These are phyloP conservation scores for Penicillium sp. DNA, from an alignment of 2,329 filamentous ascomycete genomes.

Conservation along the genomic window DNA sequence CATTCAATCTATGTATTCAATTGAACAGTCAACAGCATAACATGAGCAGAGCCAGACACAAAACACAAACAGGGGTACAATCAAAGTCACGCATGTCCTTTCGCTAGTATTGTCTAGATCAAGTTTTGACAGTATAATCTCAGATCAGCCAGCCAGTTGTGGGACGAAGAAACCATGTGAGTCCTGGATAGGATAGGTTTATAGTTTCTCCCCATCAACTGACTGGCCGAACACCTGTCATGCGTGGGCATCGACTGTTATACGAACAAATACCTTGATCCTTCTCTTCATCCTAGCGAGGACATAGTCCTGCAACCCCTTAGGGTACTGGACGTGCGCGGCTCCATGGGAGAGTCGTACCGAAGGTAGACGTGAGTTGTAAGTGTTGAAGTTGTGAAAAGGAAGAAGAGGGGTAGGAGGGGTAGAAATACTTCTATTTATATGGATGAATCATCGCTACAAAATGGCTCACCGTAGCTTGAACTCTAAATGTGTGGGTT, in stretches of 20 bases:
- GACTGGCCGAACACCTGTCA: constrained; percentile 44
- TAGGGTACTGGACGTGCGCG: constrained; percentile 22
- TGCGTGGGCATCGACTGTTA: constrained; percentile 41
- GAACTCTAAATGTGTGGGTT: constrained; percentile 9
- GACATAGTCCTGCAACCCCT: constrained; percentile 11
- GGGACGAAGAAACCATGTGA: constrained; percentile 2
- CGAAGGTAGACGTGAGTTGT: constrained; percentile 15
- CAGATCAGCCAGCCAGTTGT: constrained; percentile 52
- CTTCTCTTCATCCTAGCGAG: constrained; percentile 31
- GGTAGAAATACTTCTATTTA: constrained; percentile 18
- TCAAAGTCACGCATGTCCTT: constrained; percentile 76
- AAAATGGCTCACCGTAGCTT: constrained; percentile 14
- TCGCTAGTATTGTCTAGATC: constrained; percentile 85
- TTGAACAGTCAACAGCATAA: constrained; percentile 2
- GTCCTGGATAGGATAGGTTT: neutral
- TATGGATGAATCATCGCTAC: neutral
- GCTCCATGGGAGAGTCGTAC: constrained; percentile 35
- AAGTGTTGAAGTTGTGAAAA: neutral
- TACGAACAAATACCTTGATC: constrained; percentile 47
- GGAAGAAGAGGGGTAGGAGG: constrained; percentile 10
- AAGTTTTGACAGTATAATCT: constrained; percentile 80
- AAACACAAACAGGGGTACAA: constrained; percentile 34
- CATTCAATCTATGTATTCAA: constrained; percentile 1
- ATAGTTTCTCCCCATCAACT: neutral
- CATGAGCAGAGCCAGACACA: constrained; percentile 6